phyloP scores from a whole-genome alignment of 345 rosid genomes.

The Laguncularia racemosa region DNA sequence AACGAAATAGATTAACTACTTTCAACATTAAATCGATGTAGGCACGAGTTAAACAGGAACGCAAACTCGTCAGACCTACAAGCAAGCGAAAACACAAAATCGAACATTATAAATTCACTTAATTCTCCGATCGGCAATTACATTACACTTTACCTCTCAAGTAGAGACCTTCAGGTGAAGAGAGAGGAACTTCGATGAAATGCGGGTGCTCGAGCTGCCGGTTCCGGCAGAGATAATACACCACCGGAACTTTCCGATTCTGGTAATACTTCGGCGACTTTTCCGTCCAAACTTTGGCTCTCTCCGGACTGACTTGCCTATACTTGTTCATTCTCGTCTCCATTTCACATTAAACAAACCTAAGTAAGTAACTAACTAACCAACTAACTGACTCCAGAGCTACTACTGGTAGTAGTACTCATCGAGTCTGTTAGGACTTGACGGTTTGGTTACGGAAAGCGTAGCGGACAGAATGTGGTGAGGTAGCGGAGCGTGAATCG shows the following conservation, averaged over 20 bases:
- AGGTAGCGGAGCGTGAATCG: background rate
- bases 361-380: constrained; percentile 5
- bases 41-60: no score
- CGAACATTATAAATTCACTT: background rate
- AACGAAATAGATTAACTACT: no score
- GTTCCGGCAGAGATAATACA: constrained; percentile 82
- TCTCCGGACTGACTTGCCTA: constrained; percentile 83
- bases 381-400: background rate
- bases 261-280: constrained; percentile 77
- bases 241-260: constrained; percentile 67
- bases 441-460: background rate
- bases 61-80: background rate
- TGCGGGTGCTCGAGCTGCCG: constrained; percentile 99
- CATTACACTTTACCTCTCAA: constrained; percentile 45
- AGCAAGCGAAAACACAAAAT: background rate
- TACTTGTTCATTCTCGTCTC: constrained; percentile 73
- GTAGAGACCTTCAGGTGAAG: constrained; percentile 72
- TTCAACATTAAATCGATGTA: no score
- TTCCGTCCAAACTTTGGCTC: constrained; percentile 95
- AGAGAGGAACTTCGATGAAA: constrained; percentile 76
- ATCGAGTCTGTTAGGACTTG: no score
- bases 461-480: background rate
- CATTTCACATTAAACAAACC: constrained; percentile 27
- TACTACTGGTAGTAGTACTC: no score
- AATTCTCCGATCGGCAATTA: background rate